Conservation (phyloP, 768 basidiomycete genomes). For the Leucosporidium scottii region DNA sequence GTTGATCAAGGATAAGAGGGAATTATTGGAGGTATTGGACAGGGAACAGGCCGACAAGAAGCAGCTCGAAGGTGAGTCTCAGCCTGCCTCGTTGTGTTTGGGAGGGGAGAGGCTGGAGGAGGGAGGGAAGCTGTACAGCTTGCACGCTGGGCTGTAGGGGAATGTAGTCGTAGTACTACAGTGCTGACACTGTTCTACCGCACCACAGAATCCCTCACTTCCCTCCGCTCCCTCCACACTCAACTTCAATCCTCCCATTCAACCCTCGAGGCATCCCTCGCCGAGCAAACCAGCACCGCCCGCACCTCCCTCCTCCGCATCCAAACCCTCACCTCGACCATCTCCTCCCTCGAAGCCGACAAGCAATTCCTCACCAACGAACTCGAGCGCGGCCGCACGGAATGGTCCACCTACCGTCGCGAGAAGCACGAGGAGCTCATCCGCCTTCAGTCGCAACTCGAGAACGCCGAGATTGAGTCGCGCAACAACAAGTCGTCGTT, state of each 20-base stretch:
- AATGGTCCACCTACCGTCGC: slow-evolving; percentile 15
- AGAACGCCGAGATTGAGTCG: slow-evolving; percentile 61
- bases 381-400: slow-evolving; percentile 48
- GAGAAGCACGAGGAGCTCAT: slow-evolving; percentile 60
- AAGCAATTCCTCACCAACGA: slow-evolving; percentile 63
- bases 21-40: slow-evolving; percentile 74
- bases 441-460: slow-evolving; percentile 67
- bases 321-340: slow-evolving; percentile 27
- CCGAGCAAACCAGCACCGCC: slow-evolving; percentile 6
- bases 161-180: neutral
- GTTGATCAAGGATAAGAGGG: slow-evolving; percentile 81
- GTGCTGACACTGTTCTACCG: neutral
- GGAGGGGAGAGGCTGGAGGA: neutral
- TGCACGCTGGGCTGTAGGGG: slow-evolving; percentile 17
- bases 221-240: slow-evolving; percentile 67
- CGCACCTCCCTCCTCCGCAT: slow-evolving; percentile 22
- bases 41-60: slow-evolving; percentile 67
- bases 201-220: slow-evolving; percentile 51
- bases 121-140: slow-evolving; percentile 30
- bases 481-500: slow-evolving; percentile 61
- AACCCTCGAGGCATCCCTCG: slow-evolving; percentile 26
- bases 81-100: neutral
- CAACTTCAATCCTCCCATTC: slow-evolving; percentile 49
- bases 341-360: slow-evolving; percentile 73
- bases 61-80: slow-evolving; percentile 62